phyloP scores from a whole-genome alignment of 805 yeast genomes.

The Pichia sporocuriosa region DNA sequence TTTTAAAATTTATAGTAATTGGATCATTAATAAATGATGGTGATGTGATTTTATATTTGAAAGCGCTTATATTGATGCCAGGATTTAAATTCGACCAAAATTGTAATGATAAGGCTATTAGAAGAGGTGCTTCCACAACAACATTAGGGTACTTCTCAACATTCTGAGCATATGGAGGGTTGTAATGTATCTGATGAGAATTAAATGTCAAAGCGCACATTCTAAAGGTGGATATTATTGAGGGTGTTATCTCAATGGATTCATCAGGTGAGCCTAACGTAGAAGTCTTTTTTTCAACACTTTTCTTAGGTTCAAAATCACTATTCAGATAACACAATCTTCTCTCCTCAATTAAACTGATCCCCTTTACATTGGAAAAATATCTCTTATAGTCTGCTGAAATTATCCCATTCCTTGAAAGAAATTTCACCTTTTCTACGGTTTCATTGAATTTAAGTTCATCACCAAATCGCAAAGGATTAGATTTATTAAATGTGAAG shows the following conservation, averaged over 20 bases:
- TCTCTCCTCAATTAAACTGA: conserved; percentile 45
- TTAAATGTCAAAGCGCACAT: conserved; percentile 76
- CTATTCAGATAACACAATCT: conserved; percentile 55
- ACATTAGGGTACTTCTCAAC: conserved; percentile 56
- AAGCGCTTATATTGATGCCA: conserved; percentile 19
- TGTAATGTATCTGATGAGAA: conserved; percentile 79
- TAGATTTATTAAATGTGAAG: conserved; percentile 33
- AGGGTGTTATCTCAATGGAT: conserved; percentile 30
- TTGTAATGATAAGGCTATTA: conserved; percentile 52
- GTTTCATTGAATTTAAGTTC: conserved; percentile 46
- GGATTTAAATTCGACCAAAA: conserved; percentile 28
- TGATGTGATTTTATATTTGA: conserved; percentile 43
- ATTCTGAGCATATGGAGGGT: conserved; percentile 42
- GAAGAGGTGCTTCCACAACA: conserved; percentile 77
- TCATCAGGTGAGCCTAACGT: conserved; percentile 16
- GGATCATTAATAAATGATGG: conserved; percentile 43
- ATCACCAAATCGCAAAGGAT: conserved; percentile 32
- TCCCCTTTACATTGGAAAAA: conserved; percentile 28
- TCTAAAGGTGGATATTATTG: conserved; percentile 43
- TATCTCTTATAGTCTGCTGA: conserved; percentile 53
- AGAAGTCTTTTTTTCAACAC: too few species aligned
- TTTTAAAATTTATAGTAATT: conserved; percentile 23
- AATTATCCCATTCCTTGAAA: conserved; percentile 29
- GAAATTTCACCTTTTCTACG: conserved; percentile 34
- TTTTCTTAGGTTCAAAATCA: conserved; percentile 12